These are phyloP conservation scores for Dalechampia spathulata DNA, from an alignment of 441 rosid species.

Conservation along the genomic window DNA sequence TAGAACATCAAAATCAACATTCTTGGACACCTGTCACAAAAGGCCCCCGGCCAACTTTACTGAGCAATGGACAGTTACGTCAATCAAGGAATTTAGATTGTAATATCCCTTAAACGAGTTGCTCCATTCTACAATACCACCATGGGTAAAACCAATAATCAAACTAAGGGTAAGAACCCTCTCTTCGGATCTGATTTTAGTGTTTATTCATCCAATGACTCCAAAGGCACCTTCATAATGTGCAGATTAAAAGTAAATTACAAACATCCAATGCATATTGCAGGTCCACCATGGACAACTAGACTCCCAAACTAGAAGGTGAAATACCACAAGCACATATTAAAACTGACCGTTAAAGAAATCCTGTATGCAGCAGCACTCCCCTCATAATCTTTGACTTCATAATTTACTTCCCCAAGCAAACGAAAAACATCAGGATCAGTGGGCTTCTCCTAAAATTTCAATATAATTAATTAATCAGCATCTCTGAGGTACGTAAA, in stretches of 20 bases:
- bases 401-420: slow-evolving; percentile 90
- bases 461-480: slow-evolving; percentile 16
- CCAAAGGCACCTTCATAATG: too few species aligned
- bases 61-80: neutral
- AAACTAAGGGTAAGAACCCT: too few species aligned
- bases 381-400: slow-evolving; percentile 81
- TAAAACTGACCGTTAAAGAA: slow-evolving; percentile 50
- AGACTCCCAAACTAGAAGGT: neutral
- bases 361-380: slow-evolving; percentile 74
- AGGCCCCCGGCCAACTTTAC: neutral
- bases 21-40: slow-evolving; percentile 47
- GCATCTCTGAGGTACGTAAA: slow-evolving; percentile 11
- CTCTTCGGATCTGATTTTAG: too few species aligned
- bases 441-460: slow-evolving; percentile 57
- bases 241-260: too few species aligned
- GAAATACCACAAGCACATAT: neutral
- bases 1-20: slow-evolving; percentile 64
- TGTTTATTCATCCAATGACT: too few species aligned
- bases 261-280: too few species aligned
- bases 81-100: neutral
- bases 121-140: too few species aligned
- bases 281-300: neutral
- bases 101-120: neutral
- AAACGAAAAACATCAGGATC: slow-evolving; percentile 82
- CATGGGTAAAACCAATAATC: too few species aligned